Base-by-base conservation (phyloP, 2,329 filamentous ascomycete genomes). In the Ciborinia camelliae region DNA sequence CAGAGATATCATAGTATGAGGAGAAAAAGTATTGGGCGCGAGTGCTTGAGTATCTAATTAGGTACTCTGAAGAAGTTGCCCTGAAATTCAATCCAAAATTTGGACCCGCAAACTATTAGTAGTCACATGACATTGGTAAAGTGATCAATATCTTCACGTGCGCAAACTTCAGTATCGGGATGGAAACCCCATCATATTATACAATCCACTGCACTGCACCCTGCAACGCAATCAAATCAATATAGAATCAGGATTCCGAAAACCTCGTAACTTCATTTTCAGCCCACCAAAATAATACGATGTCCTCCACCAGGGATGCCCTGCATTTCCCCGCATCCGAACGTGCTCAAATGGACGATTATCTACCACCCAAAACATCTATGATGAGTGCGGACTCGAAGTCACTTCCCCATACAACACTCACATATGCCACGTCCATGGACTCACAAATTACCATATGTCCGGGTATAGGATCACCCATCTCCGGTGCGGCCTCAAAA, bases 341-440 rank as follows among this genome's bases (percentile, higher is more conserved):
- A 20, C 61, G 64, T n/a, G n/a, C 41, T 14, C 30, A 20, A 26
- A 26, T 59, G 15, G 41, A 47, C n/a, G 39, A 60, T 37, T 47
- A 60, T 41, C 62, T 66, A 60, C 55, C 63, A 52, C 30, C 57
- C 14, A 32, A 60, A 41, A 54, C n/a, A 20, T 52, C 23, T 20
- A 37, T 30, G 28, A 15, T 28, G 28, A n/a, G 45, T 20, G 39
- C 59, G n/a, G n/a, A 28, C 8, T 35, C 4, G 6, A n/a, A 32
- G 18, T 10, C 61, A 30, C 50, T 64, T 10, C 75, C 82, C 15
- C 84, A 83, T 74, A 83, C 92, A 58, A 97, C 93, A 2, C 82
- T 97, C 48, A 97, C 94, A 15, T 98, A 93, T 77, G 94, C 95
- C 28, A 90, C 89, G 14, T 97, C 93, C 4, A 88, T 99, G 70